These are phyloP conservation scores for Lyophyllum shimeji DNA, from an alignment of 768 basidiomycete species.

Conservation along the genomic window DNA sequence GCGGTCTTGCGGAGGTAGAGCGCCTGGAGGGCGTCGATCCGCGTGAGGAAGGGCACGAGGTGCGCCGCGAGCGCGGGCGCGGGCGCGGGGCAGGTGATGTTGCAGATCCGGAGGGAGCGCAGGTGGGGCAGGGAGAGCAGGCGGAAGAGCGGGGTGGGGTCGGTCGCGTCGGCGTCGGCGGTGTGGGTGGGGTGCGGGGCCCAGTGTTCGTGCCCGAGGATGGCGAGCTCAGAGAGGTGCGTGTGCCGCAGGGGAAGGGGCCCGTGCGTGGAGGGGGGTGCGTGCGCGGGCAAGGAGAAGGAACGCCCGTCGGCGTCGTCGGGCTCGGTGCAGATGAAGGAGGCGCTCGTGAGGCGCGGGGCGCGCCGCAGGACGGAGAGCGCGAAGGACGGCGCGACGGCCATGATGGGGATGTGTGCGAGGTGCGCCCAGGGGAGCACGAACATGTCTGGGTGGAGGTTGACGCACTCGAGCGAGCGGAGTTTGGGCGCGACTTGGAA, in stretches of 20 bases:
- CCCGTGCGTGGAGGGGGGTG: too few species aligned
- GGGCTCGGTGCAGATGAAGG: slow-evolving; percentile 17
- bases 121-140: slow-evolving; percentile 34
- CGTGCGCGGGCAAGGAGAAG: slow-evolving; percentile 1
- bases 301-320: not conserved
- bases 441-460: slow-evolving; percentile 22
- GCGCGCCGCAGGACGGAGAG: slow-evolving; percentile 18
- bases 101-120: slow-evolving; percentile 37
- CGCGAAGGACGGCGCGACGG: slow-evolving; percentile 9
- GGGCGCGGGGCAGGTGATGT: slow-evolving; percentile 32
- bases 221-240: slow-evolving; percentile 32
- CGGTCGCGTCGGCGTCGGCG: slow-evolving; percentile 31
- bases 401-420: slow-evolving; percentile 20
- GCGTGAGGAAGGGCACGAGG: slow-evolving; percentile 33
- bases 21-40: slow-evolving; percentile 29
- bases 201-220: slow-evolving; percentile 39
- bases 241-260: slow-evolving; percentile 24
- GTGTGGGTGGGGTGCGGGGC: too few species aligned
- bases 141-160: slow-evolving; percentile 35
- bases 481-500: slow-evolving; percentile 20
- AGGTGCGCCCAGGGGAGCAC: slow-evolving; percentile 20
- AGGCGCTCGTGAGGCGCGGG: slow-evolving; percentile 14
- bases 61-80: slow-evolving; percentile 31
- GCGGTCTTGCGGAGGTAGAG: slow-evolving; percentile 40
- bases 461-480: slow-evolving; percentile 22